phyloP scores from a whole-genome alignment of 768 basidiomycete species.

The Russula foetens region DNA sequence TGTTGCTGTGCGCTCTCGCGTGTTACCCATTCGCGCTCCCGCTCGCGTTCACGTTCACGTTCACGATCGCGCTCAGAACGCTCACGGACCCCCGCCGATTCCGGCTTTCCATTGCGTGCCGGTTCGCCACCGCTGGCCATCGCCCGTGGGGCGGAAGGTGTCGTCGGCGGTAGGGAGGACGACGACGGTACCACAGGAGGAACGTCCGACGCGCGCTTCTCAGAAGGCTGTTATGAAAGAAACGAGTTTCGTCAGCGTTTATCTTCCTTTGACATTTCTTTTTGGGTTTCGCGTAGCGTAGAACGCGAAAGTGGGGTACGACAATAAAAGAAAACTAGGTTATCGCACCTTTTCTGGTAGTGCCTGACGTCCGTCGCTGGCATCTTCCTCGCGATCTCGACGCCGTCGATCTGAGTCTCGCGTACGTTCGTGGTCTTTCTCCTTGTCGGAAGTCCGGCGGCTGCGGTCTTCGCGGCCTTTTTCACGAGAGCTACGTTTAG shows the following conservation, averaged over 20 bases:
- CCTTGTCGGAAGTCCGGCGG: conserved; percentile 61
- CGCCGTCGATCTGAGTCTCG: conserved; percentile 62
- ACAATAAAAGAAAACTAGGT: neutral
- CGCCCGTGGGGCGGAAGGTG: conserved; percentile 64
- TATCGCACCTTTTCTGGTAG: conserved; percentile 51
- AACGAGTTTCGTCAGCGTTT: neutral
- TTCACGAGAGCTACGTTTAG: conserved; percentile 78
- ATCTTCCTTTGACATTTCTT: neutral
- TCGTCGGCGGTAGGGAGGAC: conserved; percentile 41
- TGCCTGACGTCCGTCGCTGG: conserved; percentile 36
- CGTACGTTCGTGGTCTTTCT: conserved; percentile 48
- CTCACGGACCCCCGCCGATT: conserved; percentile 28
- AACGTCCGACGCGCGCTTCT: conserved; percentile 50
- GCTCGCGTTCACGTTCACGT: conserved; percentile 25
- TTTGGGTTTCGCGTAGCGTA: neutral
- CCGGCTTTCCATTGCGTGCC: conserved; percentile 35
- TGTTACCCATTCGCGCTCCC: conserved; percentile 12
- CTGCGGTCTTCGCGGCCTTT: conserved; percentile 66
- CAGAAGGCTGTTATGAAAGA: conserved; percentile 31
- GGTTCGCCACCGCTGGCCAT: conserved; percentile 47
- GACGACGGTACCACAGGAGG: conserved; percentile 29
- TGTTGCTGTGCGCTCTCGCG: conserved; percentile 16
- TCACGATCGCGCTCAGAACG: conserved; percentile 47
- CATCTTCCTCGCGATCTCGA: conserved; percentile 53
- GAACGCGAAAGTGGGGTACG: neutral